Evolutionary conservation across 306 rosid species (phyloP), one percentile per base, ranked within the genome.

Genomic region (Arachis stenosperma): DNA sequence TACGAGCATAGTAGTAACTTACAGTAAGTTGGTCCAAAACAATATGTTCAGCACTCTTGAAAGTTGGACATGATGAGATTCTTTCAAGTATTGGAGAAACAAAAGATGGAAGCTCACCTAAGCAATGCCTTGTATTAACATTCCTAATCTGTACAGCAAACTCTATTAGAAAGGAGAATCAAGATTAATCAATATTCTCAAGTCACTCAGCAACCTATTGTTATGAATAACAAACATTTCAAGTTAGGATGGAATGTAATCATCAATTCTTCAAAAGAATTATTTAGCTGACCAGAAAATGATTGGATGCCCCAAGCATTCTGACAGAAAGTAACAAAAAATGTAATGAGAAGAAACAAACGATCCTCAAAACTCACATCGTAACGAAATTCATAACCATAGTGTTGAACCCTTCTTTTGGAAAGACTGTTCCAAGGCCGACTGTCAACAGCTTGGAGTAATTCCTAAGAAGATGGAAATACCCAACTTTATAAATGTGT

Each of bases 381-480:
- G 71, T 93, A 93, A 79, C 89, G 78, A 76, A 93, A 93, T 71
- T 90, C 96, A 78, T 83, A 93, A 61, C 97, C 97, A 76, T 93
- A 90, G 78, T 89, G 98, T 78, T 93, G 98, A 88, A 93, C 97
- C 83, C 94, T 90, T 75, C 98, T 85, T 84, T 90, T 90, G 6
- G 97, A 67, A 58, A 89, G 94, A 81, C 77, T 63, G 22, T 82
- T 85, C 98, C 96, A 93, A 52, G 92, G 90, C 54, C 81, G 75
- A 52, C 65, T 61, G 81, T 93, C 98, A 74, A 93, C 92, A 50
- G 88, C 89, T 56, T 61, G 76, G 27, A 93, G 90, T 71, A 93
- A 78, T 57, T 74, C 90, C 96, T 90, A 74, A 69, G 67, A 70
- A 74, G 58, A 69, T 57, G 52, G 58, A 54, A 64, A 81, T 52